Base-by-base conservation (phyloP, 2,329 filamentous ascomycete species). In the Epichloe bromicola region DNA sequence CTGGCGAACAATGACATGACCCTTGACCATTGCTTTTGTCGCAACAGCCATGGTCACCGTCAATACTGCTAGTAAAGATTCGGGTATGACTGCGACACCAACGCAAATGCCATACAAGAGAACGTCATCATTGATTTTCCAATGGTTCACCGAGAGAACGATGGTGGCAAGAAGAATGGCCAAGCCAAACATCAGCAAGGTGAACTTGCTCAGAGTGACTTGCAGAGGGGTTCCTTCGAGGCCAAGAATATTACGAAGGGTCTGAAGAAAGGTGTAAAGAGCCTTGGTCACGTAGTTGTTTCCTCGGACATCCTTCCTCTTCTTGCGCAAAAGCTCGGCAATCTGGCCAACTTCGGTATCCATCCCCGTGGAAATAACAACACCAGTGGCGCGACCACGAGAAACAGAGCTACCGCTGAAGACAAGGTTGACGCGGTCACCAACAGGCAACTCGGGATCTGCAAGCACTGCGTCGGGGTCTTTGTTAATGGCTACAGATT, bases 161-260 rank as follows among this genome's bases (percentile, higher is more conserved):
- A 83, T 75, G 53, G 83, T 62, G 47, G 75, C 78, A 36, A 83
- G 70, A 3, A 82, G 58, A 50, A 82, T 70, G 42, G 80, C 89
- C 48, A 88, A 77, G 45, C 75, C 81, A 61, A 95, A 94, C 2
- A 95, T 78, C 3, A 88, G 64, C 42, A 93, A 81, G 30, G 89
- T 88, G 60, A 95, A 83, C 67, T 90, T 88, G 69, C 85, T 88
- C 48, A 95, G 75, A 61, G 87, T 91, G 57, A 85, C 83, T 69
- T 94, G 88, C 44, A 95, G 73, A 1, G 89, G 89, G 1, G 89
- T 95, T 47, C 88, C 88, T 50, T 86, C 76, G 2, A 83, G 66
- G 51, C 80, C 83, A 42, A 86, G 74, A 54, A 86, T 73, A 56
- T 75, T 74, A 44, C 75, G 73, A 50, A 64, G 53, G 48, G 66